phyloP scores from a whole-genome alignment of 768 basidiomycete species.

The Favolaschia claudopus region DNA sequence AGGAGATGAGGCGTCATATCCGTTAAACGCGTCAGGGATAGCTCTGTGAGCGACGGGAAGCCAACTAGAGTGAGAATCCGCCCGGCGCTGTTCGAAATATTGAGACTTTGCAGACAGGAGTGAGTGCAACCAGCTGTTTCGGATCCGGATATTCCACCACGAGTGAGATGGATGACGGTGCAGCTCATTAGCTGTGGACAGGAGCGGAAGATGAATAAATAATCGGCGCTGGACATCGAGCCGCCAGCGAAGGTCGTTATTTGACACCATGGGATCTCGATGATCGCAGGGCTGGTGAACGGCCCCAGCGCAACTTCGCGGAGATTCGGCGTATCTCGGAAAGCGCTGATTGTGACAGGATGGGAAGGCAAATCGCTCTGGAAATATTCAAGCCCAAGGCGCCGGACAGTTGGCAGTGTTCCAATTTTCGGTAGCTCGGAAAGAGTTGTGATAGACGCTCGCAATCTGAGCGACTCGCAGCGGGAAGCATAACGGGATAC shows the following conservation, averaged over 20 bases:
- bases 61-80: neutral
- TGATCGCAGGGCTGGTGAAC: neutral
- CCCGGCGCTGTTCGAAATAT: neutral
- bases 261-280: neutral
- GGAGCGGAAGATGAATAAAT: neutral
- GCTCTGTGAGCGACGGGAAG: neutral
- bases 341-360: neutral
- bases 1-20: neutral
- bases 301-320: neutral
- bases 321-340: neutral
- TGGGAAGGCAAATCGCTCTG: no score
- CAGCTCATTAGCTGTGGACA: neutral
- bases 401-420: no score
- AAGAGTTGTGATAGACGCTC: no score
- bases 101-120: neutral
- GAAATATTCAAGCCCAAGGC: no score
- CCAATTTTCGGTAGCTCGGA: no score
- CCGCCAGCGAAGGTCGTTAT: neutral
- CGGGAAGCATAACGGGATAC: no score
- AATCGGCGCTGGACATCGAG: neutral
- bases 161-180: neutral
- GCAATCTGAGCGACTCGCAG: no score
- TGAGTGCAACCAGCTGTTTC: no score
- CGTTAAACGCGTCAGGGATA: neutral
- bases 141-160: no score